phyloP scores from a whole-genome alignment of 345 rosid genomes.

The Eucalyptus cladocalyx region DNA sequence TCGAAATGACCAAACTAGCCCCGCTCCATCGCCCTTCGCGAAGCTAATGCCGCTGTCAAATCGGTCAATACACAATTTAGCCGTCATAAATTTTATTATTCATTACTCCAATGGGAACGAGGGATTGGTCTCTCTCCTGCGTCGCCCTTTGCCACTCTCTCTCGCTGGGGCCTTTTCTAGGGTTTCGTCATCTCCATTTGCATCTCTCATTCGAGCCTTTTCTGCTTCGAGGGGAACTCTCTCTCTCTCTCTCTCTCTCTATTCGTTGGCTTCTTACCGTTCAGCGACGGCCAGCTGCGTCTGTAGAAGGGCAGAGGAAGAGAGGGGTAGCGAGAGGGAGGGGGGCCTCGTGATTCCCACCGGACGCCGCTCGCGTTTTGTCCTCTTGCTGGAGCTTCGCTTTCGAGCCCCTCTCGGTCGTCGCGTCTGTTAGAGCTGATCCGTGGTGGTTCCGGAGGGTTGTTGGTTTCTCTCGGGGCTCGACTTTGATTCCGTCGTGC shows the following conservation, averaged over 20 bases:
- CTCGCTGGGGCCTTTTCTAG: neutral
- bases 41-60: neutral
- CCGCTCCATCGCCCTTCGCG: neutral
- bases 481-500: neutral
- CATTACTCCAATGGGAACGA: neutral
- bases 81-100: neutral
- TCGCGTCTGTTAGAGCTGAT: neutral
- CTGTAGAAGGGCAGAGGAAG: neutral
- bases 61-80: neutral
- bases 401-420: neutral
- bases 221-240: neutral
- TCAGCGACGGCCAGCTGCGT: neutral
- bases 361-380: neutral
- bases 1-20: neutral
- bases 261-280: neutral
- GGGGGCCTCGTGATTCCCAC: neutral
- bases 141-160: neutral
- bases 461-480: neutral
- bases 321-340: neutral
- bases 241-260: neutral
- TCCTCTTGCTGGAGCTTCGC: neutral
- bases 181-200: neutral
- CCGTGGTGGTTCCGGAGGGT: neutral
- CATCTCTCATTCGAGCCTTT: neutral
- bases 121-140: neutral